phyloP scores from a whole-genome alignment of 257 asterid species.

The Jaltomata sinuosa region DNA sequence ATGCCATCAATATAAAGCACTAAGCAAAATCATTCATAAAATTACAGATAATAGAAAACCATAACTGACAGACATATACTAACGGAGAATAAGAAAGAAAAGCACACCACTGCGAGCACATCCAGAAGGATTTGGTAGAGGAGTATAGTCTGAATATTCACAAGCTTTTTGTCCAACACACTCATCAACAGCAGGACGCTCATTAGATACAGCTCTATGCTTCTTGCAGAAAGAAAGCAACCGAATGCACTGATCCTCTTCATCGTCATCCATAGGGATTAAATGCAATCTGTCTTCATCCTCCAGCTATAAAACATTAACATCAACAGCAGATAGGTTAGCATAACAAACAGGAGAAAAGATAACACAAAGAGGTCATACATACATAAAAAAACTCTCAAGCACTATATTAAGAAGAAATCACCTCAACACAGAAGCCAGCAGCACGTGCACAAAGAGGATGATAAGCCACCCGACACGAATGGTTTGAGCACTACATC shows the following conservation, averaged over 20 bases:
- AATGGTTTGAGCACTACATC: constrained; percentile 79
- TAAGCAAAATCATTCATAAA: not conserved
- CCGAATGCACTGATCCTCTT: constrained; percentile 77
- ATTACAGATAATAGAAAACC: constrained; percentile 4
- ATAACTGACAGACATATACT: not conserved
- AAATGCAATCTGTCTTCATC: constrained; percentile 71
- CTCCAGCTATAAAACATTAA: constrained; percentile 49
- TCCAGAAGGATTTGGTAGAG: constrained; percentile 75
- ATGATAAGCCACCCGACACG: constrained; percentile 86
- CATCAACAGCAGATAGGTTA: constrained; percentile 5
- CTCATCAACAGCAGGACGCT: constrained; percentile 43
- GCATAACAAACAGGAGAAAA: not conserved
- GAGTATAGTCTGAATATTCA: constrained; percentile 48
- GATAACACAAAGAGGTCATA: not conserved
- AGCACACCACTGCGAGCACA: constrained; percentile 85
- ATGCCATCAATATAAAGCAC: not conserved
- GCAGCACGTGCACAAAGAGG: constrained; percentile 99
- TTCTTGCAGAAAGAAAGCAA: constrained; percentile 83
- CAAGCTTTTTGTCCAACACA: constrained; percentile 28
- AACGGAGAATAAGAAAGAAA: constrained; percentile 2
- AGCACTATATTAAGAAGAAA: constrained; percentile 2
- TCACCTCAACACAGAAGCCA: constrained; percentile 94
- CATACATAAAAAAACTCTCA: not conserved
- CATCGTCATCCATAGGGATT: constrained; percentile 75
- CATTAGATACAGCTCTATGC: constrained; percentile 74